These are phyloP conservation scores for Dichotomocladium elegans DNA, from an alignment of 371 early-diverging fungal species.

Conservation along the genomic window DNA sequence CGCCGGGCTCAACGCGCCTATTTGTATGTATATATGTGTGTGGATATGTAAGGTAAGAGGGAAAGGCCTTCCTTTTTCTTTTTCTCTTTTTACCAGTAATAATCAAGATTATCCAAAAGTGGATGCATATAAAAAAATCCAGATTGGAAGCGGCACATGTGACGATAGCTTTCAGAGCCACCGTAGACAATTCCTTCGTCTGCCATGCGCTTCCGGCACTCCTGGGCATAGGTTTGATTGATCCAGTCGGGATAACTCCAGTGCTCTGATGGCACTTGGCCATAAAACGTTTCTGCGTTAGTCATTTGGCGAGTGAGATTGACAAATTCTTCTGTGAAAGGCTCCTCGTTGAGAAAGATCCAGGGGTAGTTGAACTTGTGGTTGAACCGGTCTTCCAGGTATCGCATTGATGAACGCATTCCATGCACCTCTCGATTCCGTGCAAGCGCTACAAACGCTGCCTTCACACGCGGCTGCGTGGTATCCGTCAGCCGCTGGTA, in stretches of 20 bases:
- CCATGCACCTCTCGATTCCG: conserved; percentile 78
- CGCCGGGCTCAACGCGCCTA: conserved; percentile 94
- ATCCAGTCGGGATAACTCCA: conserved; percentile 89
- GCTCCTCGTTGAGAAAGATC: conserved; percentile 81
- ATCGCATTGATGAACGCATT: conserved; percentile 62
- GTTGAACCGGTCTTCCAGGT: conserved; percentile 86
- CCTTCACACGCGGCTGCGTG: conserved; percentile 29
- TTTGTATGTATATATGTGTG: conserved; percentile 61
- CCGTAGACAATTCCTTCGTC: conserved; percentile 76
- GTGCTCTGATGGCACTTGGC: conserved; percentile 49
- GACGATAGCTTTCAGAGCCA: conserved; percentile 81
- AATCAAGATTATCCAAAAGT: conserved; percentile 66
- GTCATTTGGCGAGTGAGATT: conserved; percentile 44
- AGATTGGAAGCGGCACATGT: conserved; percentile 86
- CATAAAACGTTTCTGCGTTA: conserved; percentile 49
- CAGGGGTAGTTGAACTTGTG: conserved; percentile 82
- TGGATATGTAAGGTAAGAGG: conserved; percentile 64
- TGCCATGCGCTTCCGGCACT: conserved; percentile 57
- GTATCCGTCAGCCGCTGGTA: conserved; percentile 17
- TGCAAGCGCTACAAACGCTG: conserved; percentile 60
- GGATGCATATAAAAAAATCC: conserved; percentile 81
- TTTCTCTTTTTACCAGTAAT: conserved; percentile 80
- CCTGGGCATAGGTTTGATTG: conserved; percentile 61
- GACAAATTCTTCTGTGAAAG: conserved; percentile 81
- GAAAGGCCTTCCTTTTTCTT: too few relatives aligned